Evolutionary conservation across 495 filamentous ascomycete genomes (phyloP).

Genomic region (Hypoxylon trugodes): DNA sequence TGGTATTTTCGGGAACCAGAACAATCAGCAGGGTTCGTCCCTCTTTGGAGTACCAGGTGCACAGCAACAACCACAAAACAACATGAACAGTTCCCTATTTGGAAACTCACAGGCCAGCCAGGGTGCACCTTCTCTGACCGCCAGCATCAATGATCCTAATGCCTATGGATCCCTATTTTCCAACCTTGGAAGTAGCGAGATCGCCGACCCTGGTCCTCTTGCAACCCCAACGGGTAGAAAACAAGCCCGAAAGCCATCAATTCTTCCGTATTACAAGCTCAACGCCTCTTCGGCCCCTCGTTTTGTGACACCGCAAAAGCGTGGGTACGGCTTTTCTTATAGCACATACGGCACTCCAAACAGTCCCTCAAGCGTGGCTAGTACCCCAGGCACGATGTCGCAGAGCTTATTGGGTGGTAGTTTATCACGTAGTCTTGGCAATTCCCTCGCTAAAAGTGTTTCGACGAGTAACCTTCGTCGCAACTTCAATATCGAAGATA

Average conservation of each 20-base stretch:
- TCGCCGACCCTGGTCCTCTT: conserved; percentile 78
- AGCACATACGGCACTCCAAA: conserved; percentile 85
- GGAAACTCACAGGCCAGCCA: conserved; percentile 50
- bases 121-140: conserved; percentile 69
- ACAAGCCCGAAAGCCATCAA: conserved; percentile 76
- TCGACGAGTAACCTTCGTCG: conserved; percentile 71
- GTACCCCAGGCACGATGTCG: conserved; percentile 71
- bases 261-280: conserved; percentile 87
- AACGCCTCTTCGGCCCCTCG: conserved; percentile 80
- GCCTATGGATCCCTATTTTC: conserved; percentile 90
- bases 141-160: conserved; percentile 77
- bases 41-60: conserved; percentile 52
- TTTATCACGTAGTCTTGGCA: conserved; percentile 51
- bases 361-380: conserved; percentile 70
- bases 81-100: conserved; percentile 52
- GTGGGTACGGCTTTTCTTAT: conserved; percentile 87
- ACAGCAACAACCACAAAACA: conserved; percentile 60
- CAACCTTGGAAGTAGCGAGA: conserved; percentile 68
- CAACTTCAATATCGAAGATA: conserved; percentile 69
- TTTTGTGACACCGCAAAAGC: conserved; percentile 81
- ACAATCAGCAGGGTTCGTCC: conserved; percentile 48
- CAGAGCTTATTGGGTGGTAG: conserved; percentile 73
- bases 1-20: conserved; percentile 72
- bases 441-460: conserved; percentile 67
- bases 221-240: conserved; percentile 81